These are phyloP conservation scores for Phytophthora pluvialis DNA, from an alignment of 352 stramenopile genomes.

Conservation along the genomic window DNA sequence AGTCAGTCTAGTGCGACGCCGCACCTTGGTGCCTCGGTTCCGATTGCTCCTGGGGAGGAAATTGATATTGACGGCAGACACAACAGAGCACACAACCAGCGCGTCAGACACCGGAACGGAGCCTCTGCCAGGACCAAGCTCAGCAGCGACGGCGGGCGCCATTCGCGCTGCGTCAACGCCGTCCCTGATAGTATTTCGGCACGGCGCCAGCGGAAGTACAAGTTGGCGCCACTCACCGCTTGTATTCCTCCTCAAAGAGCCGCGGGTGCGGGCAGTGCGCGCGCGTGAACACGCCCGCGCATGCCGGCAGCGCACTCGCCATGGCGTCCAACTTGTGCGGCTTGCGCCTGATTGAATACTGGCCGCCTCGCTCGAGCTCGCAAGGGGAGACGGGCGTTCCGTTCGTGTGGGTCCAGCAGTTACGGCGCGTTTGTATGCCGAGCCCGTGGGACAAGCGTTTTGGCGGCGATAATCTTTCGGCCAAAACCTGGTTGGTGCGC, in stretches of 20 bases:
- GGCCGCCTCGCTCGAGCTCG: conserved; percentile 3
- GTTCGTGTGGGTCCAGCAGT: conserved; percentile 12
- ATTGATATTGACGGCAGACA: conserved; percentile 2
- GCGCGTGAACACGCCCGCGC: conserved; percentile 51
- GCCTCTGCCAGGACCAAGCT: not conserved
- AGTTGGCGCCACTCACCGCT: conserved; percentile 43
- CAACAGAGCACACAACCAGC: conserved; percentile 1
- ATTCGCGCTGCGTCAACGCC: conserved; percentile 14
- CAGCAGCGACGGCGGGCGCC: not conserved
- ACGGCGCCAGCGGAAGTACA: not conserved
- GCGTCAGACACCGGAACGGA: conserved; percentile 7
- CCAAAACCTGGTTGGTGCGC: no score
- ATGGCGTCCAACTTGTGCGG: conserved; percentile 6
- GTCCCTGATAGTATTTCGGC: conserved; percentile 22
- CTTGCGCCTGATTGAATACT: conserved; percentile 16
- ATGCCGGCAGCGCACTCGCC: conserved; percentile 23
- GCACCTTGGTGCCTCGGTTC: conserved; percentile 51
- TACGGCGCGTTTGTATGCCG: conserved; percentile 17
- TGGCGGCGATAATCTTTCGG: conserved; percentile 12
- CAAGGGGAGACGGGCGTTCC: conserved; percentile 29
- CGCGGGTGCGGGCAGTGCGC: conserved; percentile 43
- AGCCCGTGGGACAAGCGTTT: conserved; percentile 35
- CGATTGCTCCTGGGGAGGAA: conserved; percentile 42
- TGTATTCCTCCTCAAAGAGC: conserved; percentile 70
- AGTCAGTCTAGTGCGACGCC: not conserved